Percentiles rank a stretch among this genome's conserved stretches.
These are phyloP conservation scores for Fusarium luffae DNA, from an alignment of 2,329 filamentous ascomycete genomes.

Conservation along the genomic window DNA sequence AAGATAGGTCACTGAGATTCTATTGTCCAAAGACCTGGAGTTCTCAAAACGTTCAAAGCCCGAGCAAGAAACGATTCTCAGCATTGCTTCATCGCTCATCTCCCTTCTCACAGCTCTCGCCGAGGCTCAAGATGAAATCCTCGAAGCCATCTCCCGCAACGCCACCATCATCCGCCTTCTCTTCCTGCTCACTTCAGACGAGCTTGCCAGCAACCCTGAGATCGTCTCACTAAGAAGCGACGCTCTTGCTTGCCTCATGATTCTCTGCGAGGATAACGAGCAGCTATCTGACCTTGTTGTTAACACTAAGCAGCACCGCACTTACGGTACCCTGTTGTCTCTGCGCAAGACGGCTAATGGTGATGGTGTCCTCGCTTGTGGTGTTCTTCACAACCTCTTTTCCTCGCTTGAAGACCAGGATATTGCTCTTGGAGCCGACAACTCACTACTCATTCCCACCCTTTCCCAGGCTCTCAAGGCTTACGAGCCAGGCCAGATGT, in stretches of 20 bases:
- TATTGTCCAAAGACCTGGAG: constrained; percentile 54
- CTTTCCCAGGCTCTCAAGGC: constrained; percentile 49
- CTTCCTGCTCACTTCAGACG: constrained; percentile 62
- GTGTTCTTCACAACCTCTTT: constrained; percentile 72
- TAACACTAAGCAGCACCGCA: constrained; percentile 58
- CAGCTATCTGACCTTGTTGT: constrained; percentile 64
- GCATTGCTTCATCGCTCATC: constrained; percentile 64
- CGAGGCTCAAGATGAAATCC: constrained; percentile 70
- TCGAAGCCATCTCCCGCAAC: constrained; percentile 63
- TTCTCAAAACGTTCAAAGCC: constrained; percentile 63
- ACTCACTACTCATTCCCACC: constrained; percentile 52
- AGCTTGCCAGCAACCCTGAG: constrained; percentile 57
- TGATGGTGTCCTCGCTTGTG: constrained; percentile 67
- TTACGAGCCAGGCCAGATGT: constrained; percentile 43
- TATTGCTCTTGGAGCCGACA: constrained; percentile 46
- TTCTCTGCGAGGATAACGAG: constrained; percentile 69
- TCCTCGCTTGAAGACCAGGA: constrained; percentile 52
- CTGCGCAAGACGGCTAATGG: constrained; percentile 61
- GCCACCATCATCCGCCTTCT: constrained; percentile 63
- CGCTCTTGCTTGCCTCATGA: constrained; percentile 65
- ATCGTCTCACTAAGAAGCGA: constrained; percentile 57
- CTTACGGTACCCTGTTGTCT: constrained; percentile 61
- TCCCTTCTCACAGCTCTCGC: constrained; percentile 65
- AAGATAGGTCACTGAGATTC: constrained; percentile 56
- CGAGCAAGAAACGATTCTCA: constrained; percentile 65